These are phyloP conservation scores for Aspergillus sp. DNA, from an alignment of 2,329 filamentous ascomycete species.

Conservation along the genomic window DNA sequence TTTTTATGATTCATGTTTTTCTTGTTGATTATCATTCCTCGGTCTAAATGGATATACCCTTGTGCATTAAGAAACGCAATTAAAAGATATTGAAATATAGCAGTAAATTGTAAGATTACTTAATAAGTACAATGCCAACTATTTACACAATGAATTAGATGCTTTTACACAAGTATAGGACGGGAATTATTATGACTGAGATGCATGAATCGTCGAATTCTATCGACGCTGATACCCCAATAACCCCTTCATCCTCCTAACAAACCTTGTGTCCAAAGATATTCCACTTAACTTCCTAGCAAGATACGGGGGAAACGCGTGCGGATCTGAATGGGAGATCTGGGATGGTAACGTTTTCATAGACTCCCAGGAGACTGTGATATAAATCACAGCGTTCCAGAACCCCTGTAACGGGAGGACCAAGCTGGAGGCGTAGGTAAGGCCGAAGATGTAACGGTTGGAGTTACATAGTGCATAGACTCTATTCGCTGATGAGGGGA, in stretches of 20 bases:
- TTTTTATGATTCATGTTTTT: too few species aligned
- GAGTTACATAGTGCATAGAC: constrained; percentile 58
- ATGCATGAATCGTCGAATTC: too few species aligned
- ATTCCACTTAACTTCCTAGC: neutral
- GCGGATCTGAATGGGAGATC: neutral
- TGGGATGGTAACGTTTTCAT: neutral
- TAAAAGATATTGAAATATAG: too few species aligned
- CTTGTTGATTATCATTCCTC: too few species aligned
- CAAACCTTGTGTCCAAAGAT: neutral
- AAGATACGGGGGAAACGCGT: neutral
- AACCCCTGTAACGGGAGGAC: constrained; percentile 71
- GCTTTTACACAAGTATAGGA: too few species aligned
- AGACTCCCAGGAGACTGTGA: constrained; percentile 20
- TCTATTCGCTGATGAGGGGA: constrained; percentile 65
- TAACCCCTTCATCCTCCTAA: neutral
- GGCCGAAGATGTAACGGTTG: constrained; percentile 42
- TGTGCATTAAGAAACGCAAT: too few species aligned
- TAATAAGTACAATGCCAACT: too few species aligned
- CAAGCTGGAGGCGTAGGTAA: constrained; percentile 60
- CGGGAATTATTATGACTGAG: too few species aligned
- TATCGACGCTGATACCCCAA: neutral
- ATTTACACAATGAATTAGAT: too few species aligned
- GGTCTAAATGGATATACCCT: too few species aligned
- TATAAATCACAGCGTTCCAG: constrained; percentile 70
- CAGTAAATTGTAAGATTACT: too few species aligned